Evolutionary conservation across 768 basidiomycete species (phyloP).

Genomic region (Leccinum incarnatum): DNA sequence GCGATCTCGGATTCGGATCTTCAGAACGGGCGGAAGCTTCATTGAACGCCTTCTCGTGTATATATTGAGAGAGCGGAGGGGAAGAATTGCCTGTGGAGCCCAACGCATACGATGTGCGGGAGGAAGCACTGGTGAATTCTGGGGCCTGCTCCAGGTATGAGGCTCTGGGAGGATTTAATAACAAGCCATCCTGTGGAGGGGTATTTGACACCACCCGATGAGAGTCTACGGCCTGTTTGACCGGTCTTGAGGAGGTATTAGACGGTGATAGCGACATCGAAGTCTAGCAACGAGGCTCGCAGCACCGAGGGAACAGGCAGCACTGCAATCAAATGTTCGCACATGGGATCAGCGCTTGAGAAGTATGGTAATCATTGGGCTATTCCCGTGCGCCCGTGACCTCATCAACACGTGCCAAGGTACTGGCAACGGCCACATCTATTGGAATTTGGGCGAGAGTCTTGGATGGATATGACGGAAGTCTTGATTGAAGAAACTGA

Average conservation of each 20-base stretch:
- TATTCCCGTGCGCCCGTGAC: background rate
- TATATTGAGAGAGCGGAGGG: conserved; percentile 20
- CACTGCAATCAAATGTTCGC: background rate
- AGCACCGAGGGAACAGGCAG: background rate
- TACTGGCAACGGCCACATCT: background rate
- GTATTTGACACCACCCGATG: conserved; percentile 9
- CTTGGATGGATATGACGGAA: background rate
- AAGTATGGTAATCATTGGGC: background rate
- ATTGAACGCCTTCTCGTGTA: conserved; percentile 15
- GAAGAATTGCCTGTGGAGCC: conserved; percentile 24
- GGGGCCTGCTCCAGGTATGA: conserved; percentile 26
- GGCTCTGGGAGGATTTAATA: conserved; percentile 21
- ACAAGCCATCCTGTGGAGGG: conserved; percentile 4
- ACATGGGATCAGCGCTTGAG: background rate
- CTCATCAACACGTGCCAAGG: conserved; percentile 6
- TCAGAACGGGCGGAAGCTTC: conserved; percentile 4
- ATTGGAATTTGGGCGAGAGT: background rate
- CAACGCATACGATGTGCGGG: conserved; percentile 20
- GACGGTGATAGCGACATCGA: conserved; percentile 4
- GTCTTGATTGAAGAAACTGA: background rate
- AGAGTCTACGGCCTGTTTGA: conserved; percentile 16
- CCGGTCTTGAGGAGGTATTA: conserved; percentile 18
- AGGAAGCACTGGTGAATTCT: conserved; percentile 16
- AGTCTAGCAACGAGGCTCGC: background rate
- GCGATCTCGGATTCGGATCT: background rate